A percentile compares a stretch with the other conserved stretches of the same genome.
Evolutionary conservation across 306 rosid genomes (phyloP).

Genomic region (Cicer bijugum): DNA sequence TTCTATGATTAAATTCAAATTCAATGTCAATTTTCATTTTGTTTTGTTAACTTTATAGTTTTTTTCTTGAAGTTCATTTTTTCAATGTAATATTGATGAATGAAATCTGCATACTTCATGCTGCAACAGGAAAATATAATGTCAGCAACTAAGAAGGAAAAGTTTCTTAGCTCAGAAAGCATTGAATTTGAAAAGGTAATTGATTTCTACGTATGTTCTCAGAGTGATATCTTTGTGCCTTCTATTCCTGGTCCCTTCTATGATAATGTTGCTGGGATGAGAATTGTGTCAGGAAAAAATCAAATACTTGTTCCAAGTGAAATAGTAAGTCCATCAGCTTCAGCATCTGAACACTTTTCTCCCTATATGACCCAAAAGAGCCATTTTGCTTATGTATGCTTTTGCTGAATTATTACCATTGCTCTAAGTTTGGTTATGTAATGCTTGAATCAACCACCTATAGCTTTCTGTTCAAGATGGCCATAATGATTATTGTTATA

Average conservation of each 20-base stretch:
- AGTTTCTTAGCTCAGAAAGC: constrained; percentile 38
- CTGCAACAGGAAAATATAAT: constrained; percentile 47
- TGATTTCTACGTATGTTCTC: constrained; percentile 48
- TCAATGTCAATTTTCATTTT: not conserved
- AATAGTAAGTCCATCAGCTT: constrained; percentile 28
- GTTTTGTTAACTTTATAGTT: not conserved
- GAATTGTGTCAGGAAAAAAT: constrained; percentile 53
- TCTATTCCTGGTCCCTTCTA: constrained; percentile 43
- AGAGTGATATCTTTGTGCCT: constrained; percentile 53
- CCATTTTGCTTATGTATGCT: constrained; percentile 53
- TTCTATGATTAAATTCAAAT: not conserved
- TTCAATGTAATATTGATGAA: not conserved
- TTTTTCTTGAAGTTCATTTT: not conserved
- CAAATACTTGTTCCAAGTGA: constrained; percentile 49
- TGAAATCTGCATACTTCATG: not conserved
- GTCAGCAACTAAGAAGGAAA: constrained; percentile 37
- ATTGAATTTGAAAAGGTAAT: constrained; percentile 45
- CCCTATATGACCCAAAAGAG: constrained; percentile 47
- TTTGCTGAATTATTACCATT: constrained; percentile 22
- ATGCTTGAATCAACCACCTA: constrained; percentile 10
- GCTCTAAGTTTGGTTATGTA: not conserved
- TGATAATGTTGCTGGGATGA: constrained; percentile 48
- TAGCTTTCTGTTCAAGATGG: constrained; percentile 17
- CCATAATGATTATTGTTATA: constrained; percentile 7
- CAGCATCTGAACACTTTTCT: constrained; percentile 44